Percentiles rank a stretch among this genome's conserved stretches.
Conservation (phyloP, 208 protist genomes). For the Trypanosomatidae sp. region DNA sequence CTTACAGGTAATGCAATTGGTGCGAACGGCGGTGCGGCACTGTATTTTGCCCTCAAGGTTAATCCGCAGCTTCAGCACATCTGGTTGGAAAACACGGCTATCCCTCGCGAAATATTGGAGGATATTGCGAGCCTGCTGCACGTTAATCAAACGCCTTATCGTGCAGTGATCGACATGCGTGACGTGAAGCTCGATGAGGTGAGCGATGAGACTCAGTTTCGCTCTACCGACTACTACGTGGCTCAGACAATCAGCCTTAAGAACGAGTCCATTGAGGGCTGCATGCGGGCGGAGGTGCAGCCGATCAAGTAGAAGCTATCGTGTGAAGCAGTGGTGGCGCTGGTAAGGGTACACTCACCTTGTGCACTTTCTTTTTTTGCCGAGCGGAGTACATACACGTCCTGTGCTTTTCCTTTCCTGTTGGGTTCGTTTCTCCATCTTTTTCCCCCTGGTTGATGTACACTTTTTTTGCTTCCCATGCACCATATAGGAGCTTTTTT, state of each 20-base stretch:
- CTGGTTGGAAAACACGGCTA: slow-evolving; percentile 48
- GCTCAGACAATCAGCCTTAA: slow-evolving; percentile 50
- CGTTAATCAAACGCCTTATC: slow-evolving; percentile 72
- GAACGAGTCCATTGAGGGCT: slow-evolving; percentile 47
- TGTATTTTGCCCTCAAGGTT: slow-evolving; percentile 76
- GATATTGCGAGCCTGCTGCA: slow-evolving; percentile 77
- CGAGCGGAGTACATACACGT: neutral
- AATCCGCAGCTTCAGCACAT: slow-evolving; percentile 79
- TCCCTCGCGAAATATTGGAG: slow-evolving; percentile 65
- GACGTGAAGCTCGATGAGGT: slow-evolving; percentile 46
- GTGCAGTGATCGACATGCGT: slow-evolving; percentile 55
- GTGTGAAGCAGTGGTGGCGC: neutral
- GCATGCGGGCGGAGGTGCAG: slow-evolving; percentile 30
- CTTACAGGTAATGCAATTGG: slow-evolving; percentile 76
- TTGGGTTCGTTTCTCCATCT: neutral
- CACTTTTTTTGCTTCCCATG: slow-evolving; percentile 12
- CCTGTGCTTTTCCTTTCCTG: neutral
- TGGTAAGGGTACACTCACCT: neutral
- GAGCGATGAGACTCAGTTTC: slow-evolving; percentile 65
- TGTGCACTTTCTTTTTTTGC: neutral
- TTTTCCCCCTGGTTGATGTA: slow-evolving; percentile 10
- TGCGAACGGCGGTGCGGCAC: slow-evolving; percentile 60
- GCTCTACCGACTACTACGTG: slow-evolving; percentile 70
- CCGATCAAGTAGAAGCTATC: slow-evolving; percentile 28
- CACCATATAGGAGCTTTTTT: neutral